phyloP scores from a whole-genome alignment of 2,329 filamentous ascomycete species.

The Hymenoscyphus albidus region DNA sequence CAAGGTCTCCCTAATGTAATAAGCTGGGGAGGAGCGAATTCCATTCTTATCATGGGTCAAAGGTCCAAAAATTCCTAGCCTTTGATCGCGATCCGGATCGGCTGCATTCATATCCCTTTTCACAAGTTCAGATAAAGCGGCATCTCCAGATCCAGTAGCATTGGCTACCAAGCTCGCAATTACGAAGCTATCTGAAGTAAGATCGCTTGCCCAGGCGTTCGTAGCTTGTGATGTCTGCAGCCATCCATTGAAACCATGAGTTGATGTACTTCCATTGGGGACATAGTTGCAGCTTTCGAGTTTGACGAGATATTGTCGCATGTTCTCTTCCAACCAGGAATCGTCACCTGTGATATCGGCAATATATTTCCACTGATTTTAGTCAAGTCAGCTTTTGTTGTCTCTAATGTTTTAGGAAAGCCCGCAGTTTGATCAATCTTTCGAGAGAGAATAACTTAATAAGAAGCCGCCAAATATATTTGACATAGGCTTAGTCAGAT shows the following conservation, averaged over 20 bases:
- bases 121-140: constrained; percentile 34
- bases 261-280: constrained; percentile 33
- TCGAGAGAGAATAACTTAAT: background rate
- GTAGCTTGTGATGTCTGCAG: background rate
- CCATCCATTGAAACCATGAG: constrained; percentile 40
- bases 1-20: constrained; percentile 5
- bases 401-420: background rate
- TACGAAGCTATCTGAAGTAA: background rate
- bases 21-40: background rate
- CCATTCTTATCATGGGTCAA: constrained; percentile 3
- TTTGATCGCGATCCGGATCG: constrained; percentile 1
- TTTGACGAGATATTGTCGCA: constrained; percentile 40
- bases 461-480: background rate
- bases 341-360: constrained; percentile 41
- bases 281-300: constrained; percentile 44
- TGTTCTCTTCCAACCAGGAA: constrained; percentile 39
- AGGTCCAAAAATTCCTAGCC: constrained; percentile 1
- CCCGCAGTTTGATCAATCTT: background rate
- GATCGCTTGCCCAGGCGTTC: background rate
- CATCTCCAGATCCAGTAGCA: background rate
- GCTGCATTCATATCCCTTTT: constrained; percentile 13
- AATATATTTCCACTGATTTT: constrained; percentile 37
- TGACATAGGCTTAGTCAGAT: background rate
- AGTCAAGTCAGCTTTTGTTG: background rate
- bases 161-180: background rate